Evolutionary conservation across 768 basidiomycete genomes (phyloP).

Genomic region (Mycena vitilis): DNA sequence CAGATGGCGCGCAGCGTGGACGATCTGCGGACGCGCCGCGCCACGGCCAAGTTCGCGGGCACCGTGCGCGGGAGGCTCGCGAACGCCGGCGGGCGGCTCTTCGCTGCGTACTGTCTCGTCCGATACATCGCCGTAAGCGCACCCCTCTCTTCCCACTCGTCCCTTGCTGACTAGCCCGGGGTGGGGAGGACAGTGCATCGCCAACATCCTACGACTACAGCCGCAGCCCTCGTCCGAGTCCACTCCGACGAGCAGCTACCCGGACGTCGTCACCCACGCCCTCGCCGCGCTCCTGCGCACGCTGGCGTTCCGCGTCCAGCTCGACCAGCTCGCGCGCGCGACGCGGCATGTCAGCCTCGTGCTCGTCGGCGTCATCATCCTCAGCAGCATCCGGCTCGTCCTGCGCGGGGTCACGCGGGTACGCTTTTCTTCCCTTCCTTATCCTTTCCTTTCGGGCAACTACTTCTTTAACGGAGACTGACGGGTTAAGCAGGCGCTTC

Average conservation of each 20-base stretch:
- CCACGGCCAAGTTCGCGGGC: constrained; percentile 58
- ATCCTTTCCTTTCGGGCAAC: too few relatives aligned
- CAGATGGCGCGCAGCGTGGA: constrained; percentile 73
- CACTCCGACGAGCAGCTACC: constrained; percentile 43
- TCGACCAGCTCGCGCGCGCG: constrained; percentile 53
- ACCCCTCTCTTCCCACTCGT: background rate
- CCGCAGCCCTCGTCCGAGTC: constrained; percentile 56
- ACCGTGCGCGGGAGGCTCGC: constrained; percentile 68
- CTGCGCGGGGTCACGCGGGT: constrained; percentile 75
- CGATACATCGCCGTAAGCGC: constrained; percentile 69
- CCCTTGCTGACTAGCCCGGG: too few relatives aligned
- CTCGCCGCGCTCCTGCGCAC: constrained; percentile 12
- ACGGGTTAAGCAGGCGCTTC: constrained; percentile 57
- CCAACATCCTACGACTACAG: constrained; percentile 63
- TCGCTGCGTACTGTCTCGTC: constrained; percentile 75
- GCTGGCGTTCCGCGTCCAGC: constrained; percentile 32
- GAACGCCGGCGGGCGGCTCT: constrained; percentile 59
- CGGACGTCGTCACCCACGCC: constrained; percentile 44
- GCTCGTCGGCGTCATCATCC: constrained; percentile 81
- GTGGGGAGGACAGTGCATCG: constrained; percentile 61
- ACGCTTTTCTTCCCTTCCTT: too few relatives aligned
- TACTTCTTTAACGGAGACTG: background rate
- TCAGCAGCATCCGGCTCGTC: constrained; percentile 78
- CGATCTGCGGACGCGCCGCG: constrained; percentile 59
- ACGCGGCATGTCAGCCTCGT: constrained; percentile 68